Base-by-base conservation (phyloP, 805 yeast genomes). In the Kluyveromyces lactis region DNA sequence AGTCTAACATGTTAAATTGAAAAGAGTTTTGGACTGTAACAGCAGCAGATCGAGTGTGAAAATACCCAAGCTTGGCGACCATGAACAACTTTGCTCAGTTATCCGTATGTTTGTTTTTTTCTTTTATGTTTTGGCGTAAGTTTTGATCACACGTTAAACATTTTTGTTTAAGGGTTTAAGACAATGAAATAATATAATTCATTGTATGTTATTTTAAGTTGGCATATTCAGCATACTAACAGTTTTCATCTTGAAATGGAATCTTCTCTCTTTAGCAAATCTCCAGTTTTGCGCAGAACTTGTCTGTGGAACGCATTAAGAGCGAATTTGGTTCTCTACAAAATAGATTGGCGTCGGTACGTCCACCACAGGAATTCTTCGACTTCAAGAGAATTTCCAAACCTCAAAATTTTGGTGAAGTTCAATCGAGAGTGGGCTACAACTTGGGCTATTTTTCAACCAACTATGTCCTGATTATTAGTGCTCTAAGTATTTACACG, bases 361-460 rank as follows among this genome's bases (percentile, higher is more conserved):
- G 84, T 56, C 86, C 97, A 27, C 89, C 94, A 31, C 92, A 82
- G 62, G 98, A 92, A 60, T 92, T 92, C 59, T 86, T 92, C 56
- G 97, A 92, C 60, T 64, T 84, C 56, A 83, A 87, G 63, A 80
- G 95, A 59, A 62, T 92, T 45, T 83, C 95, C 27, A 87, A 86
- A 60, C 99, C 99, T 16, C 78, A 75, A 40, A 87, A 86, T 62
- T 82, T 87, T 60, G 79, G 82, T 36, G 98, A 92, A 50, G 69
- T 84, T 37, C 98, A 92, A 66, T 76, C 84, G 51, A 78, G 99
- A 62, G 86, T 90, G 31, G 66, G 81, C 33, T 92, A 77, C 71
- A 92, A 92, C 64, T 67, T 92, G 61, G 78, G 85, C 33, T 83
- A 90, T 66, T 92, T 79, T 66, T 79, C 86, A 42, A 80, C 95